These are phyloP conservation scores for Lactarius psammicola DNA, from an alignment of 768 basidiomycete genomes.

Conservation along the genomic window DNA sequence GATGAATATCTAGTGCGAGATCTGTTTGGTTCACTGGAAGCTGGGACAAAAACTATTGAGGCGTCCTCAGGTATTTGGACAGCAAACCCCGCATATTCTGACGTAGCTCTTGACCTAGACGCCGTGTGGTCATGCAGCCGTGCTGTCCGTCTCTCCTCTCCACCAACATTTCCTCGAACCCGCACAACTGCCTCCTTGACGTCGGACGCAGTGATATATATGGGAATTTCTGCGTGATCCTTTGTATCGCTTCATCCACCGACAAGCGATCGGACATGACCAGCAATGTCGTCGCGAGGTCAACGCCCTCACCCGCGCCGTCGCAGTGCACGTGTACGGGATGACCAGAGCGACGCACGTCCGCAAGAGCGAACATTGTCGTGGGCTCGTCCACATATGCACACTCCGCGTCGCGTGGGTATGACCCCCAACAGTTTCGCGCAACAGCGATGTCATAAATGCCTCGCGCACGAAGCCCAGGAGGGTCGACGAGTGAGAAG, in stretches of 20 bases:
- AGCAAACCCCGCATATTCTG: slow-evolving; percentile 19
- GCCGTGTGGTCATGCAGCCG: slow-evolving; percentile 14
- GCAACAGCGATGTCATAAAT: slow-evolving; percentile 24
- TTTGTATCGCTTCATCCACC: slow-evolving; percentile 15
- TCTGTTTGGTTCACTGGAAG: background rate
- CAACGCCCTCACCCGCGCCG: slow-evolving; percentile 24
- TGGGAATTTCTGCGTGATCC: slow-evolving; percentile 12
- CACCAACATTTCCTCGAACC: slow-evolving; percentile 26
- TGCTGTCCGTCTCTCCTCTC: slow-evolving; percentile 20
- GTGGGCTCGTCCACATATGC: slow-evolving; percentile 24
- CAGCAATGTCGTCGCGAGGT: slow-evolving; percentile 17
- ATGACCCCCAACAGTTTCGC: slow-evolving; percentile 18
- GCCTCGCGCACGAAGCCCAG: slow-evolving; percentile 9
- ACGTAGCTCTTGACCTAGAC: slow-evolving; percentile 15
- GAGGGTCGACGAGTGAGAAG: slow-evolving; percentile 21
- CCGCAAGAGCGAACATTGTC: slow-evolving; percentile 24
- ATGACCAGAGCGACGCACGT: slow-evolving; percentile 21
- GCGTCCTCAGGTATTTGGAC: slow-evolving; percentile 13
- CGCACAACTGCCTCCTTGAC: slow-evolving; percentile 14
- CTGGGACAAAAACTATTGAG: background rate
- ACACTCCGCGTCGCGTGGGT: slow-evolving; percentile 20
- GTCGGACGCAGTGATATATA: slow-evolving; percentile 17
- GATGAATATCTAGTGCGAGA: background rate
- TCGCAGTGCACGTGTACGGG: slow-evolving; percentile 24
- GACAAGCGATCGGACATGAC: slow-evolving; percentile 21